Evolutionary conservation across 2,329 filamentous ascomycete species (phyloP).

Genomic region (Lecanicillium sp.): DNA sequence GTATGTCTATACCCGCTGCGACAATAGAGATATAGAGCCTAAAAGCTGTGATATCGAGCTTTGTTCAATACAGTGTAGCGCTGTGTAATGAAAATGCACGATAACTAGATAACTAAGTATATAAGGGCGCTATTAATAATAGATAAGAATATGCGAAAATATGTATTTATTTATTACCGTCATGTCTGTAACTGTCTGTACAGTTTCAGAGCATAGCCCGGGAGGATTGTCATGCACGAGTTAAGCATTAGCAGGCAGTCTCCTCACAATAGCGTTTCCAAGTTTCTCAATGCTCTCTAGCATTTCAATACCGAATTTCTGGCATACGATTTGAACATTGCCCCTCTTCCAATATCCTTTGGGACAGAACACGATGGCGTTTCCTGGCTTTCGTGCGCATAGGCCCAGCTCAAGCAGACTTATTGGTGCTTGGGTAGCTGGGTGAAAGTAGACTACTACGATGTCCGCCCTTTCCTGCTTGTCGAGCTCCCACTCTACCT

Average conservation of each 20-base stretch:
- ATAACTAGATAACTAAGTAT: no score
- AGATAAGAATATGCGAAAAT: no score
- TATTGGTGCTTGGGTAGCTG: slow-evolving; percentile 41
- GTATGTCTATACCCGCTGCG: no score
- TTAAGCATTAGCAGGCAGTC: slow-evolving; percentile 14
- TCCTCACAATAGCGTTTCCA: slow-evolving; percentile 21
- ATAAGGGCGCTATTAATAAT: no score
- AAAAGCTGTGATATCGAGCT: no score
- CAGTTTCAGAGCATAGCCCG: no score
- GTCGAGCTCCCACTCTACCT: slow-evolving; percentile 51
- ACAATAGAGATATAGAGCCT: no score
- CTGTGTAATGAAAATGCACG: no score
- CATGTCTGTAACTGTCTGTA: no score
- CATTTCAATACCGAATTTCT: slow-evolving; percentile 34
- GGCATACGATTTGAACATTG: slow-evolving; percentile 49
- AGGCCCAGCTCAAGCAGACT: slow-evolving; percentile 52
- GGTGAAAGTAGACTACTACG: slow-evolving; percentile 47
- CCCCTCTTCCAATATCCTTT: slow-evolving; percentile 45
- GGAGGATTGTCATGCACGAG: no score
- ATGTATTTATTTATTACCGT: no score
- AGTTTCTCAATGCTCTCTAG: slow-evolving; percentile 32
- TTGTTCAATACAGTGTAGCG: no score
- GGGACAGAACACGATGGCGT: slow-evolving; percentile 43
- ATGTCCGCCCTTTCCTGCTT: slow-evolving; percentile 41
- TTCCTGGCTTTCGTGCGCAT: slow-evolving; percentile 28